Conservation (phyloP, 192 early-diverging fungal genomes). For the Lobosporangium transversale region DNA sequence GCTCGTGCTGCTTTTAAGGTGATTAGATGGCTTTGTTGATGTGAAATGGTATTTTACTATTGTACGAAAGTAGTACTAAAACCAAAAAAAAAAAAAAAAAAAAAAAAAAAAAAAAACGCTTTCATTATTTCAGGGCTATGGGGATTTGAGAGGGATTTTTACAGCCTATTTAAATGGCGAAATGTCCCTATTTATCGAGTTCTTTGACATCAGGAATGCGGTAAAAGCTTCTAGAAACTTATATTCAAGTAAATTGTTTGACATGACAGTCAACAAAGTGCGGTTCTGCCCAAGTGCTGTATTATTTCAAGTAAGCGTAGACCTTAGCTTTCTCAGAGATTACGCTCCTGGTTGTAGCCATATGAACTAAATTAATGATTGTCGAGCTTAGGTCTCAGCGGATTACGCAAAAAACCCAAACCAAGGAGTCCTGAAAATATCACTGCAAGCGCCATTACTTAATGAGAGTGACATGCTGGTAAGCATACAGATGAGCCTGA, state of each 20-base stretch:
- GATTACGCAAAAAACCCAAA: conserved; percentile 30
- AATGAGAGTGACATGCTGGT: conserved; percentile 50
- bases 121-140: conserved; percentile 20
- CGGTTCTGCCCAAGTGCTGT: conserved; percentile 32
- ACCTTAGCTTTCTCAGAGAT: neutral
- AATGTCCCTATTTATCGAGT: conserved; percentile 55
- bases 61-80: neutral
- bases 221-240: conserved; percentile 34
- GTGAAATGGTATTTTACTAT: neutral
- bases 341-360: too few relatives aligned
- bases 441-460: conserved; percentile 15
- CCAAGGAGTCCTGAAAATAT: conserved; percentile 43
- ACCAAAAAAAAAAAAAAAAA: neutral
- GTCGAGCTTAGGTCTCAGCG: conserved; percentile 15
- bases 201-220: conserved; percentile 57
- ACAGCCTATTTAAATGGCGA: conserved; percentile 34
- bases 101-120: neutral
- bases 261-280: conserved; percentile 12
- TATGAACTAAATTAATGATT: too few relatives aligned
- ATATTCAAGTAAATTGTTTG: conserved; percentile 5
- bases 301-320: conserved; percentile 19
- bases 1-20: conserved; percentile 40
- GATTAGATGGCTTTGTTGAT: too few relatives aligned
- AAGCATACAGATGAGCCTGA: too few relatives aligned
- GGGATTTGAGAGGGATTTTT: conserved; percentile 54